A percentile compares a stretch with the other conserved stretches of the same genome.
Evolutionary conservation across 75 land plant genomes (phyloP).

Genomic region (Isoetes taiwanensis): DNA sequence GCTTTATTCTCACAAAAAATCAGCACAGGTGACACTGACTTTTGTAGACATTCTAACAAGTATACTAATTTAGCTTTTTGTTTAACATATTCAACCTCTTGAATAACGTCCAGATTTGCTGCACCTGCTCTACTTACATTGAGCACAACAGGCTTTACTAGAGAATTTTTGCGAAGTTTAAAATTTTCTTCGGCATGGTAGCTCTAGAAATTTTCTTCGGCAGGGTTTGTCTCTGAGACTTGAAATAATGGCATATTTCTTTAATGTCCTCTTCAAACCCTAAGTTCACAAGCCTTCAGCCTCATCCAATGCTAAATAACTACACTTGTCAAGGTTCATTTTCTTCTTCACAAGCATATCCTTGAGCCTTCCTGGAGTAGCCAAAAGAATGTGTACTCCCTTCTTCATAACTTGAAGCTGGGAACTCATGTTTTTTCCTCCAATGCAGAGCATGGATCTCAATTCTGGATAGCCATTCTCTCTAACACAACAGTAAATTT

Average conservation of each 20-base stretch:
- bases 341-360: slow-evolving; percentile 5
- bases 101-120: slow-evolving; percentile 2
- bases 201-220: background rate
- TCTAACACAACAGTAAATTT: background rate
- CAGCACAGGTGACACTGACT: background rate
- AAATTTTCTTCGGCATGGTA: slow-evolving; percentile 7
- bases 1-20: slow-evolving; percentile 1
- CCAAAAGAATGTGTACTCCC: slow-evolving; percentile 2
- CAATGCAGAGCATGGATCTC: slow-evolving; percentile 5
- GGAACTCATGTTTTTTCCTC: slow-evolving; percentile 5
- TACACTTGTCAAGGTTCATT: slow-evolving; percentile 4
- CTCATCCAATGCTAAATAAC: background rate
- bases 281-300: background rate
- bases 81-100: slow-evolving; percentile 3
- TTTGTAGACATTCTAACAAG: background rate
- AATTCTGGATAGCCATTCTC: slow-evolving; percentile 2
- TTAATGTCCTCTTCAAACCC: slow-evolving; percentile 1
- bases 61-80: background rate
- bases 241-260: background rate
- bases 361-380: slow-evolving; percentile 5
- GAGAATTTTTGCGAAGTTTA: background rate
- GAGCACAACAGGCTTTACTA: slow-evolving; percentile 3
- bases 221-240: slow-evolving; percentile 2
- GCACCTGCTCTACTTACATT: slow-evolving; percentile 3
- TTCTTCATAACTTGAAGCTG: slow-evolving; percentile 3